Evolutionary conservation across 139 green algal species (phyloP).

Genomic region (Auxenochlorella pyrenoidosa): DNA sequence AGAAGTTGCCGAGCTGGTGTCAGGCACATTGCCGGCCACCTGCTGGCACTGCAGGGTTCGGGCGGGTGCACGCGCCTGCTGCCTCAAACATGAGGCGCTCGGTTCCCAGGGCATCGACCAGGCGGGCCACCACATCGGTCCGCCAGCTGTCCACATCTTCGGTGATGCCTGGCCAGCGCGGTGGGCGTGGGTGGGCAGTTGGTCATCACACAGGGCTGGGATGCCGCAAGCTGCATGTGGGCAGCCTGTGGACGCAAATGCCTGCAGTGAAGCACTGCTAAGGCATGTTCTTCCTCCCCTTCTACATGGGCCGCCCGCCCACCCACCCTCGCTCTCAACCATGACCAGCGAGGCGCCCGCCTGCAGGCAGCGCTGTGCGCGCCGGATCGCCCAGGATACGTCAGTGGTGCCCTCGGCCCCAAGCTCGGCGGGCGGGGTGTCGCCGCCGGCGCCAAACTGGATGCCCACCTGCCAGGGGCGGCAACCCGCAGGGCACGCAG

Average conservation of each 20-base stretch:
- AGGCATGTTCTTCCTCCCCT: too few relatives aligned
- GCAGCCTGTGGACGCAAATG: too few relatives aligned
- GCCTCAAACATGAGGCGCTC: conserved; percentile 69
- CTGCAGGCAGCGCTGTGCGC: conserved; percentile 15
- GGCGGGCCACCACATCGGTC: conserved; percentile 65
- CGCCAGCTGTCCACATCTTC: conserved; percentile 50
- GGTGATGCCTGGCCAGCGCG: conserved; percentile 29
- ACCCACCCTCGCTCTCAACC: conserved; percentile 25
- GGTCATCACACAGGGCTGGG: neutral
- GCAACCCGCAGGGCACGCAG: neutral
- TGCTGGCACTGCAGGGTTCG: too few relatives aligned
- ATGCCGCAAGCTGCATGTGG: too few relatives aligned
- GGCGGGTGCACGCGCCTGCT: neutral
- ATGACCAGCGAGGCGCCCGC: conserved; percentile 15
- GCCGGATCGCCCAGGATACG: conserved; percentile 4
- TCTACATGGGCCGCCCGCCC: too few relatives aligned
- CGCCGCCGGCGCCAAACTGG: conserved; percentile 50
- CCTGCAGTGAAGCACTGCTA: too few relatives aligned
- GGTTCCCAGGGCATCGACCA: conserved; percentile 66
- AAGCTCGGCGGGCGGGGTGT: conserved; percentile 27
- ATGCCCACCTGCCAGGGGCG: conserved; percentile 33
- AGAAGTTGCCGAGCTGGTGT: neutral
- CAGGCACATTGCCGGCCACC: too few relatives aligned
- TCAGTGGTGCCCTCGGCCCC: conserved; percentile 42
- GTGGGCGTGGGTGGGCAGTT: neutral